These are phyloP conservation scores for Pisolithus tinctorius DNA, from an alignment of 768 basidiomycete species.

Conservation along the genomic window DNA sequence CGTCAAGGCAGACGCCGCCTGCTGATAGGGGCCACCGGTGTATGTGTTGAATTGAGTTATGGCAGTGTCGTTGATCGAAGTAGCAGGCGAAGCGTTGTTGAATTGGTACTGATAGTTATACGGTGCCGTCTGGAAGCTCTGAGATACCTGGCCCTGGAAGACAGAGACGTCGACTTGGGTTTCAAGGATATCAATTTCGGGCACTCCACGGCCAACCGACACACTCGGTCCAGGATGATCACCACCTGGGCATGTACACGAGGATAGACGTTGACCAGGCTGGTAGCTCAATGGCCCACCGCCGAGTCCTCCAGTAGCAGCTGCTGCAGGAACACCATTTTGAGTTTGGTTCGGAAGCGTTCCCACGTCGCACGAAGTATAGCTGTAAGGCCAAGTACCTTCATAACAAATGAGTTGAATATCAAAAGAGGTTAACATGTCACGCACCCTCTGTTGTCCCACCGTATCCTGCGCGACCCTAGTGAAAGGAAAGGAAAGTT, in stretches of 20 bases:
- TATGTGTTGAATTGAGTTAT: constrained; percentile 60
- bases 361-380: constrained; percentile 79
- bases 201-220: constrained; percentile 63
- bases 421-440: not conserved
- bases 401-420: constrained; percentile 7
- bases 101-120: constrained; percentile 67
- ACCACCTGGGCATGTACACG: constrained; percentile 80
- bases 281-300: constrained; percentile 64
- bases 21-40: constrained; percentile 64
- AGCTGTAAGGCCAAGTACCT: constrained; percentile 74
- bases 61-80: constrained; percentile 44
- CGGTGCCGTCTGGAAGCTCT: constrained; percentile 76
- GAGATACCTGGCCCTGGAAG: constrained; percentile 63
- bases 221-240: constrained; percentile 83
- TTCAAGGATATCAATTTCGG: constrained; percentile 93
- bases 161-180: constrained; percentile 55
- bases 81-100: constrained; percentile 44
- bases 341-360: constrained; percentile 79
- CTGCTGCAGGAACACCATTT: constrained; percentile 52
- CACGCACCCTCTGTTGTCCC: constrained; percentile 72
- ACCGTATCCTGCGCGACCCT: constrained; percentile 85
- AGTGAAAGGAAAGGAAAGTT: constrained; percentile 19
- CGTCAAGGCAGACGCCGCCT: constrained; percentile 65
- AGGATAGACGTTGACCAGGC: constrained; percentile 80
- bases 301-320: constrained; percentile 42